These are phyloP conservation scores for Penicillium pancosmium DNA, from an alignment of 495 filamentous ascomycete genomes.

Conservation along the genomic window DNA sequence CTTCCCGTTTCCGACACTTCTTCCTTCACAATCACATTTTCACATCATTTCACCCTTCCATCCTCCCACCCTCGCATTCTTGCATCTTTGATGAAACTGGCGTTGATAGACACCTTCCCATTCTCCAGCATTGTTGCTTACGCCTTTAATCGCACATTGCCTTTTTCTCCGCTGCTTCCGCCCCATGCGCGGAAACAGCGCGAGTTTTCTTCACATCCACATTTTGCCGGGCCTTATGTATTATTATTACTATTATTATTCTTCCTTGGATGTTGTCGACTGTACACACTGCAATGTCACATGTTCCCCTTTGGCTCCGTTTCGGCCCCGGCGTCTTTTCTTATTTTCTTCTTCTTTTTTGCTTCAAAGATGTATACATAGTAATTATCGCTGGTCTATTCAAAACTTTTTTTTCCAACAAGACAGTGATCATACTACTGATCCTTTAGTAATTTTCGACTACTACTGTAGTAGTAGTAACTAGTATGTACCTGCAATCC, in stretches of 20 bases:
- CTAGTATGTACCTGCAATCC: background rate
- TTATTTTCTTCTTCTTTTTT: background rate
- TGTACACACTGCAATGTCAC: background rate
- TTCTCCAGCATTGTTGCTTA: background rate
- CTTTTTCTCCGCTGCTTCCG: background rate
- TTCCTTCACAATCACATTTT: background rate
- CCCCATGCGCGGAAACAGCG: background rate
- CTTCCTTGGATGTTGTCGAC: background rate
- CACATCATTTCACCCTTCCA: background rate
- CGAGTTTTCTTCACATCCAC: background rate
- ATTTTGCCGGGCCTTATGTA: background rate
- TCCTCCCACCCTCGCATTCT: background rate
- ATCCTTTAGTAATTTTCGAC: background rate
- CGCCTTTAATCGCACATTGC: conserved; percentile 3
- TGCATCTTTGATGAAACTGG: conserved; percentile 5
- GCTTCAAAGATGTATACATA: conserved; percentile 14
- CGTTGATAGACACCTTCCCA: conserved; percentile 2
- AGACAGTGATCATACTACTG: no score
- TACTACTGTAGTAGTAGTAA: background rate
- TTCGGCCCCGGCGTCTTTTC: background rate
- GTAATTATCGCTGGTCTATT: conserved; percentile 7
- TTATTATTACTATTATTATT: conserved; percentile 7
- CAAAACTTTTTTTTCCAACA: background rate
- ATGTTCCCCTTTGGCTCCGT: background rate
- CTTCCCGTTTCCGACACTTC: background rate